A percentile compares a stretch with the other conserved stretches of the same genome.
Evolutionary conservation across 768 basidiomycete species (phyloP).

Genomic region (Russula abietina): DNA sequence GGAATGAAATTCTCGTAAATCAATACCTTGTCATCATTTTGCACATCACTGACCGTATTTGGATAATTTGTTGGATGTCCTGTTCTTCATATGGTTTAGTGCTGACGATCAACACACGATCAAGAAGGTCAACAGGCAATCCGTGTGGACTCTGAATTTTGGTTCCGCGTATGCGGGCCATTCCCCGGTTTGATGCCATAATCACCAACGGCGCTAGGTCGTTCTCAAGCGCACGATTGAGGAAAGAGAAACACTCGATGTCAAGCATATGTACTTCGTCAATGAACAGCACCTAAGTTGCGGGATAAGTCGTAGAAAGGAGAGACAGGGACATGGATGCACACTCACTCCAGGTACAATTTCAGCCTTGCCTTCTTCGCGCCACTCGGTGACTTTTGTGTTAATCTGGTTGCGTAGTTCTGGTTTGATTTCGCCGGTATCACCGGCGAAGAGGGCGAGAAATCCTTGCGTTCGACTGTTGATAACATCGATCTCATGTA

Average conservation of each 20-base stretch:
- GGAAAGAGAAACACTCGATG: slow-evolving; percentile 98
- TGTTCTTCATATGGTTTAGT: slow-evolving; percentile 79
- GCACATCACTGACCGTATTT: slow-evolving; percentile 61
- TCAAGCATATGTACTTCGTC: slow-evolving; percentile 99
- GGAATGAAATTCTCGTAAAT: not conserved
- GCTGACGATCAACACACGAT: slow-evolving; percentile 92
- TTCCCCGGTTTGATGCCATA: slow-evolving; percentile 97
- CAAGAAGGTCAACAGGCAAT: slow-evolving; percentile 88
- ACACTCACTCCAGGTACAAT: slow-evolving; percentile 86
- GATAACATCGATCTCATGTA: slow-evolving; percentile 99
- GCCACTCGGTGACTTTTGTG: slow-evolving; percentile 93
- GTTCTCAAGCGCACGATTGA: slow-evolving; percentile 92
- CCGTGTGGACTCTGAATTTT: slow-evolving; percentile 94
- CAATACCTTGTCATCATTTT: not conserved
- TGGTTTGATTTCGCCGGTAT: slow-evolving; percentile 98
- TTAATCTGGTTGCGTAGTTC: slow-evolving; percentile 96
- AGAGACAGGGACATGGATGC: not conserved
- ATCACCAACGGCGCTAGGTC: slow-evolving; percentile 93
- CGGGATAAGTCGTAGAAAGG: not conserved
- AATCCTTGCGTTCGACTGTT: slow-evolving; percentile 98
- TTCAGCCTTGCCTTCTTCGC: slow-evolving; percentile 97
- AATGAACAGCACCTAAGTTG: slow-evolving; percentile 83
- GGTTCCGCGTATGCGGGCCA: slow-evolving; percentile 91
- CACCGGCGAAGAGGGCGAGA: slow-evolving; percentile 89
- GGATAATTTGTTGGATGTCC: slow-evolving; percentile 87